Percentiles rank a stretch among this genome's conserved stretches.
Conservation (phyloP, 768 basidiomycete species). For the Tremella mesenterica region DNA sequence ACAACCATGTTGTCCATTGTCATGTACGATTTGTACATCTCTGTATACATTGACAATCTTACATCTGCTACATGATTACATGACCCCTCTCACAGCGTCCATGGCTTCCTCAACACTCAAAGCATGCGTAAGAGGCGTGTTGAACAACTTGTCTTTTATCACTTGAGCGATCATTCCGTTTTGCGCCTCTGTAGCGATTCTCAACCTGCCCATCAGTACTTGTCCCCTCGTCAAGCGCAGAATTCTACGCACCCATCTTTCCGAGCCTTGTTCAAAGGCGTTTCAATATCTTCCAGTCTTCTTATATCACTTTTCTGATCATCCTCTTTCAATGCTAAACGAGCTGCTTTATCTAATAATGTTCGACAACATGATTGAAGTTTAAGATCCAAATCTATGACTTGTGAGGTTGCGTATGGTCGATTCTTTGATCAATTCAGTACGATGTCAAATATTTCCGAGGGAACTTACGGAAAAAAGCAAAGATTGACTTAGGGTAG, state of each 20-base stretch:
- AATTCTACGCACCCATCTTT: constrained; percentile 63
- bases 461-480: constrained; percentile 63
- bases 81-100: constrained; percentile 14
- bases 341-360: neutral
- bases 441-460: neutral
- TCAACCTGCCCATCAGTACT: constrained; percentile 52
- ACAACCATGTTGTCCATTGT: too few relatives aligned
- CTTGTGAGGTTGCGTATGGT: constrained; percentile 83
- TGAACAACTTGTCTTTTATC: constrained; percentile 83
- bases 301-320: too few relatives aligned
- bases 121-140: constrained; percentile 20
- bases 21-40: too few relatives aligned
- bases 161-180: constrained; percentile 90
- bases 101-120: constrained; percentile 12
- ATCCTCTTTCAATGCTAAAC: neutral
- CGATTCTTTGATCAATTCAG: constrained; percentile 58
- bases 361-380: constrained; percentile 44
- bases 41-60: too few relatives aligned
- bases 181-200: constrained; percentile 81
- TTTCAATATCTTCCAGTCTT: constrained; percentile 67
- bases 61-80: too few relatives aligned
- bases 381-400: constrained; percentile 83
- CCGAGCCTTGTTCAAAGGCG: constrained; percentile 75
- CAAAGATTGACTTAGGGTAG: constrained; percentile 86
- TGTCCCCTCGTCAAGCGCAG: neutral